A percentile compares a stretch with the other conserved stretches of the same genome.
Conservation (phyloP, 176 grass and related monocot genomes). For the Alloteropsis semialata region DNA sequence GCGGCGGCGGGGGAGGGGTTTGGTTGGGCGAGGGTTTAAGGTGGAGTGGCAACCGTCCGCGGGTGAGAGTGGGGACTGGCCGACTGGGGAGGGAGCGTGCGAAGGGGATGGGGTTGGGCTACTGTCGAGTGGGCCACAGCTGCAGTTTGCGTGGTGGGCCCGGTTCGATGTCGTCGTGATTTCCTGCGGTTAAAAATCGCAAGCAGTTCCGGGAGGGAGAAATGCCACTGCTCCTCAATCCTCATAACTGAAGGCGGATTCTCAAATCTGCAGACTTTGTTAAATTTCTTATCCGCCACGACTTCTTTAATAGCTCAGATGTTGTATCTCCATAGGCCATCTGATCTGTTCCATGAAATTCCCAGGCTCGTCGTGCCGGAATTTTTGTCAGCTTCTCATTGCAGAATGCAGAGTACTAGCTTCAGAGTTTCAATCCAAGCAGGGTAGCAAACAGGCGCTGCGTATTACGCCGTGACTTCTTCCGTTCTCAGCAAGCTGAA, state of each 20-base stretch:
- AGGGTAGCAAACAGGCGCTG: background rate
- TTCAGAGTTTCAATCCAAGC: background rate
- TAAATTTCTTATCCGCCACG: background rate
- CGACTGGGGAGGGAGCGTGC: background rate
- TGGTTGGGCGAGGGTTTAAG: slow-evolving; percentile 6
- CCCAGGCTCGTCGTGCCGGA: background rate
- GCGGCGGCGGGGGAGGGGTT: background rate
- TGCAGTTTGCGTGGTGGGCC: background rate
- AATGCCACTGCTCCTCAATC: no score
- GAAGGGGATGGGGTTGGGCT: background rate
- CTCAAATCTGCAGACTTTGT: no score
- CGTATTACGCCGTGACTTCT: background rate
- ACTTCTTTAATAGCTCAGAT: background rate
- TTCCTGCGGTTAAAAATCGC: background rate
- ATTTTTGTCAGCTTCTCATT: background rate
- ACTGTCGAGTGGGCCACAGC: background rate
- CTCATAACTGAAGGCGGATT: no score
- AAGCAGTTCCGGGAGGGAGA: background rate
- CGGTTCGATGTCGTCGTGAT: background rate
- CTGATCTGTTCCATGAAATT: background rate
- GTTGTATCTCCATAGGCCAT: background rate
- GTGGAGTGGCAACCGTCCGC: background rate
- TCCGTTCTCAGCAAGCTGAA: background rate
- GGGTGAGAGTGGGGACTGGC: background rate
- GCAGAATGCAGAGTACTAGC: background rate